Conservation (phyloP, 257 asterid genomes). For the Thymus mandschuricus region DNA sequence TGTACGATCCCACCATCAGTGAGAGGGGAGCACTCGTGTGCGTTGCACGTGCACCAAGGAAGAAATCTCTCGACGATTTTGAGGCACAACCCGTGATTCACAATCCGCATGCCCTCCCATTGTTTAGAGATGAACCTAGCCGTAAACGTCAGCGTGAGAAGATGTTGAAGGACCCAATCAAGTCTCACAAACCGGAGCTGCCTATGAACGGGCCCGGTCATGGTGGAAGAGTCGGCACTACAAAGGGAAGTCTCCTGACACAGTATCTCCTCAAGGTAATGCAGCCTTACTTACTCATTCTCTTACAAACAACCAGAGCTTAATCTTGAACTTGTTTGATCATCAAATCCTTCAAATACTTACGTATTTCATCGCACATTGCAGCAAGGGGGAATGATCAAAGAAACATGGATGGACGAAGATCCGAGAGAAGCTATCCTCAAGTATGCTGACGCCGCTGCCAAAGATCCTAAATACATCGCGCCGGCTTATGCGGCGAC, state of each 20-base stretch:
- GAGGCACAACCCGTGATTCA: constrained; percentile 88
- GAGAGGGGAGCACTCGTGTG: constrained; percentile 98
- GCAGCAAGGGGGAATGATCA: constrained; percentile 96
- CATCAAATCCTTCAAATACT: neutral
- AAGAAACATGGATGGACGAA: constrained; percentile 98
- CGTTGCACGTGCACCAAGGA: constrained; percentile 98
- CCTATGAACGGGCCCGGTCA: constrained; percentile 96
- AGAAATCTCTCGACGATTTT: constrained; percentile 86
- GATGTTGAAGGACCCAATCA: constrained; percentile 83
- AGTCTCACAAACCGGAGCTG: constrained; percentile 95
- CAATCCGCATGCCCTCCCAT: constrained; percentile 96
- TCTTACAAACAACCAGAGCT: neutral
- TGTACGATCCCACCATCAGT: constrained; percentile 86
- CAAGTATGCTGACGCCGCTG: constrained; percentile 85
- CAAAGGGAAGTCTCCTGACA: constrained; percentile 89
- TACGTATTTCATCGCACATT: constrained; percentile 27
- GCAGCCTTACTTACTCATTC: neutral
- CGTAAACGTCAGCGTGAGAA: constrained; percentile 97
- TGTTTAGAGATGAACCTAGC: constrained; percentile 95
- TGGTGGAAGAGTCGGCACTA: constrained; percentile 95
- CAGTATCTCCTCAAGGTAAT: constrained; percentile 95
- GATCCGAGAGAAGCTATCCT: constrained; percentile 98
- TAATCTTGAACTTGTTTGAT: too few species aligned
- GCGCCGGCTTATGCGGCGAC: constrained; percentile 93
- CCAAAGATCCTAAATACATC: constrained; percentile 84